Evolutionary conservation across 768 basidiomycete species (phyloP).

Genomic region (Russula sp.): DNA sequence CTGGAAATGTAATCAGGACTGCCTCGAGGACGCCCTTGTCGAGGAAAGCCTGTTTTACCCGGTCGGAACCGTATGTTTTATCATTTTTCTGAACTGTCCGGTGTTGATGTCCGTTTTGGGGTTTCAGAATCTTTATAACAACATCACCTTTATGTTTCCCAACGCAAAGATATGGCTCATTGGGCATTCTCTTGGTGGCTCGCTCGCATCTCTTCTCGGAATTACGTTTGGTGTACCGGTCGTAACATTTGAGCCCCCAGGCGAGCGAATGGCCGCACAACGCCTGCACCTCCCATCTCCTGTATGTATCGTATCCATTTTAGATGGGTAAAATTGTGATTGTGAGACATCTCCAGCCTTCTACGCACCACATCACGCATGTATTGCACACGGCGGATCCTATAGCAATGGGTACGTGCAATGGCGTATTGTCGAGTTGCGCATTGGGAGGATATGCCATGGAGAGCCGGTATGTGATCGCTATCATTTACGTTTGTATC

Average conservation of each 20-base stretch:
- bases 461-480: slow-evolving; percentile 53
- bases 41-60: slow-evolving; percentile 89
- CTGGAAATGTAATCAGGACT: slow-evolving; percentile 75
- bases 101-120: not conserved
- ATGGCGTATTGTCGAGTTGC: slow-evolving; percentile 72
- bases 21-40: slow-evolving; percentile 71
- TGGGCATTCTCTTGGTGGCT: slow-evolving; percentile 83
- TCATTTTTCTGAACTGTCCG: not conserved
- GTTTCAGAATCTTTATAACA: slow-evolving; percentile 83
- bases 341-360: slow-evolving; percentile 46
- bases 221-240: slow-evolving; percentile 90
- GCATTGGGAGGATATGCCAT: slow-evolving; percentile 83
- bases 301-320: slow-evolving; percentile 43
- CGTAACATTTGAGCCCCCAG: slow-evolving; percentile 86
- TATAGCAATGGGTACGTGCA: slow-evolving; percentile 83
- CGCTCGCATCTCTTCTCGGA: slow-evolving; percentile 79
- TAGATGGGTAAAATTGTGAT: not conserved
- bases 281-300: slow-evolving; percentile 87
- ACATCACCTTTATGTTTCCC: slow-evolving; percentile 88
- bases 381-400: slow-evolving; percentile 94
- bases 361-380: slow-evolving; percentile 74
- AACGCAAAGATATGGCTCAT: slow-evolving; percentile 85
- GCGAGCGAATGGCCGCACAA: slow-evolving; percentile 56
- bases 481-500: not conserved
- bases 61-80: slow-evolving; percentile 64